Evolutionary conservation across 345 rosid species (phyloP), one percentile per base, ranked within the genome.

Genomic region (Punica granatum): DNA sequence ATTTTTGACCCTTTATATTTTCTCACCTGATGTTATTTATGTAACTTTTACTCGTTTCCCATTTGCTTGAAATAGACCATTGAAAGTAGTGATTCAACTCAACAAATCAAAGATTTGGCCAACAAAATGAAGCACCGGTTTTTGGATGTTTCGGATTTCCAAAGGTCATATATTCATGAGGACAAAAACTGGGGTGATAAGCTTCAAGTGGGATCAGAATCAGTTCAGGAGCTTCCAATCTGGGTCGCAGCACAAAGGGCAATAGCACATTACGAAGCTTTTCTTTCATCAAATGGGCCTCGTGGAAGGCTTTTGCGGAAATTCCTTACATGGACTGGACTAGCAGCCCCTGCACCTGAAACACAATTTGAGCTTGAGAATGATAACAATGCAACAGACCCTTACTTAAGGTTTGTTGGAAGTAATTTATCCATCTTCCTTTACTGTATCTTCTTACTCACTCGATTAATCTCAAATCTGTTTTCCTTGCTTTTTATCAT

Each of bases 231-330:
- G 33, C 96, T 93, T 66, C 97, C 96, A 43, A 86, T 93, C 69
- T 82, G 94, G 80, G 70, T 88, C 70, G 97, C 98, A 59, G 97
- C 98, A 71, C 90, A 88, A 84, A 93, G 80, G 73, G 98, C 97
- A 71, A 93, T 90, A 63, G 86, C 84, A 70, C 90, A 94, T 58
- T 93, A 90, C 68, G 87, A 90, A 77, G 96, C 93, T 66, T 73
- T 90, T 76, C 81, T 93, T 32, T 85, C 98, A 59, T 84, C 89
- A 35, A 79, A 79, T 76, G 98, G 98, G 74, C 97, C 98, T 56
- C 88, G 98, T 30, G 88, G 85, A 76, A 84, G 86, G 85, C 92
- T 93, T 66, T 77, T 93, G 37, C 78, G 83, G 74, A 88, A 77
- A 81, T 79, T 92, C 78, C 86, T 92, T 67, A 73, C 83, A 14